Percentiles rank a stretch among this genome's conserved stretches.
Conservation (phyloP, 31 red algal genomes). For the Odonthalia washingtoniensis region DNA sequence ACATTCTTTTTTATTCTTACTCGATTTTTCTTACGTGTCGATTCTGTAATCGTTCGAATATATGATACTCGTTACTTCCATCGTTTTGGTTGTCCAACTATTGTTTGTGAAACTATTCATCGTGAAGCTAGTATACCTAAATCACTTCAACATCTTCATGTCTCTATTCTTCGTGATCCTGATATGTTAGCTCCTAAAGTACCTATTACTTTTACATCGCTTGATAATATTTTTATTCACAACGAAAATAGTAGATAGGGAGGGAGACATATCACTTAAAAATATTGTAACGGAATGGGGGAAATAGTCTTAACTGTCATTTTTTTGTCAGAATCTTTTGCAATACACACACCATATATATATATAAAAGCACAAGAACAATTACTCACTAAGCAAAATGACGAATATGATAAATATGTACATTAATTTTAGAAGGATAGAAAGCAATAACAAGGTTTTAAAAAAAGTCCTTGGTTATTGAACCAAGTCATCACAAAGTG, state of each 20-base stretch:
- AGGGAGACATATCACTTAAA: no score
- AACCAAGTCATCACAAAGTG: conserved; percentile 73
- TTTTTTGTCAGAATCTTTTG: no score
- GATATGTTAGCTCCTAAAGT: conserved; percentile 43
- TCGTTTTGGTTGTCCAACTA: conserved; percentile 50
- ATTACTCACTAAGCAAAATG: no score
- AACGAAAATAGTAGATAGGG: no score
- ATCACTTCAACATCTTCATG: conserved; percentile 22
- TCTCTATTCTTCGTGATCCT: conserved; percentile 50
- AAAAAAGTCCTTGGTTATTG: conserved; percentile 48
- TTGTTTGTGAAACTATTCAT: conserved; percentile 66
- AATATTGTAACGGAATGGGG: no score
- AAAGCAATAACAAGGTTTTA: no score
- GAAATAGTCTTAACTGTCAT: no score
- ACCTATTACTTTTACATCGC: conserved; percentile 10
- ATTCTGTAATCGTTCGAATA: conserved; percentile 83
- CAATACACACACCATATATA: no score
- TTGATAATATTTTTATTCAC: conserved; percentile 59
- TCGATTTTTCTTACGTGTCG: conserved; percentile 90
- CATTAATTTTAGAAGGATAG: no score
- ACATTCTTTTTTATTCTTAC: conserved; percentile 85
- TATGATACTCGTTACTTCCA: conserved; percentile 94
- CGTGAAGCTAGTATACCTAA: conserved; percentile 56
- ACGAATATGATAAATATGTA: no score
- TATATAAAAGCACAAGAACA: no score